Evolutionary conservation across 1,284 basidiomycete genomes (phyloP).

Genomic region (Pseudozyma tsukubaensis): DNA sequence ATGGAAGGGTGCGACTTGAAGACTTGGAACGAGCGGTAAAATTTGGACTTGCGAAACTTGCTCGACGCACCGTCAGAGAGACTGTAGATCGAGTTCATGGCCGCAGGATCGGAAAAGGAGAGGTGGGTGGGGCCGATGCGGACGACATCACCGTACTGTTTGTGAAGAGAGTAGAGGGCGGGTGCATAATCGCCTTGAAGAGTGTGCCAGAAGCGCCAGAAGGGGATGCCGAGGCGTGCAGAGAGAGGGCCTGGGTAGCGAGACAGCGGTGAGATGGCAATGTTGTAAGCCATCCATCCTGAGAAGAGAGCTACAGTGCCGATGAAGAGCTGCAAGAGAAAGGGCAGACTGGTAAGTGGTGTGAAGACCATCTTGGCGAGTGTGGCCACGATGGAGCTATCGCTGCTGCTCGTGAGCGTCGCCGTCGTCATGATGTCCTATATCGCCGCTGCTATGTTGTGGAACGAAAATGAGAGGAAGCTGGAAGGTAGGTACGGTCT

Average conservation of each 20-base stretch:
- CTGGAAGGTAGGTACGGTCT: no score
- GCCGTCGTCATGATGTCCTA: conserved; percentile 17
- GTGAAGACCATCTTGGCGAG: conserved; percentile 18
- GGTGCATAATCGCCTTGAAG: conserved; percentile 48
- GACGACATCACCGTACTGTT: conserved; percentile 50
- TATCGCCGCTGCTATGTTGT: conserved; percentile 6
- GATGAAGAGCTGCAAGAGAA: conserved; percentile 16
- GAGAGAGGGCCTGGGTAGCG: conserved; percentile 50
- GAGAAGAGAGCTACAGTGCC: conserved; percentile 6
- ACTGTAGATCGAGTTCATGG: conserved; percentile 57
- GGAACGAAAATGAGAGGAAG: no score
- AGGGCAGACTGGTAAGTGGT: conserved; percentile 19
- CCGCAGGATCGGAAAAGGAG: conserved; percentile 46
- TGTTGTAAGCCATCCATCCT: conserved; percentile 45
- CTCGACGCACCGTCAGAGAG: conserved; percentile 42
- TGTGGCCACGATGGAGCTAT: conserved; percentile 29
- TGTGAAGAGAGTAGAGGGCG: conserved; percentile 37
- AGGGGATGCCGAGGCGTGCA: conserved; percentile 46
- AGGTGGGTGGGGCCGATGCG: conserved; percentile 59
- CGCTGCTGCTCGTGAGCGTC: conserved; percentile 4
- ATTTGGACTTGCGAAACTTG: conserved; percentile 55
- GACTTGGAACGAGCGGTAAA: conserved; percentile 49
- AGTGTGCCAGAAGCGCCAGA: conserved; percentile 52
- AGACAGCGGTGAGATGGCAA: conserved; percentile 44
- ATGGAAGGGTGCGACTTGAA: conserved; percentile 52